These are phyloP conservation scores for Wallacemonas sp. DNA, from an alignment of 208 protist genomes.

Conservation along the genomic window DNA sequence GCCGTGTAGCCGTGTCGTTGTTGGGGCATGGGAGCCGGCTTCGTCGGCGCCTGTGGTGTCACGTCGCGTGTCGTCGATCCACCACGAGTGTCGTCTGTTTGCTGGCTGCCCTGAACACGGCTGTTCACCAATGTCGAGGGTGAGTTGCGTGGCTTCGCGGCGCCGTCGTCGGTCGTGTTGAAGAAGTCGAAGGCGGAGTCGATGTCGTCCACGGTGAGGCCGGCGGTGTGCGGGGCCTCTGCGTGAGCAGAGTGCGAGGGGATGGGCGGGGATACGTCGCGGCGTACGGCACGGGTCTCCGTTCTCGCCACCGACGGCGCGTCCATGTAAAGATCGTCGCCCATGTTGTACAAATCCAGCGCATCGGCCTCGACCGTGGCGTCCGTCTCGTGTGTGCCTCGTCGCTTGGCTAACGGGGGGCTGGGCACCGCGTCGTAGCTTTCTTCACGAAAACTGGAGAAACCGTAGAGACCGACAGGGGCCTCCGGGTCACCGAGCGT, in stretches of 20 bases:
- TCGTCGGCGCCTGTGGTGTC: too few species aligned
- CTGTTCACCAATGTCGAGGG: too few species aligned
- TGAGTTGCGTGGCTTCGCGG: background rate
- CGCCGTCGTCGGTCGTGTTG: background rate
- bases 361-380: background rate
- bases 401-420: background rate
- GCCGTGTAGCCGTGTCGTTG: background rate
- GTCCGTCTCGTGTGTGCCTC: background rate
- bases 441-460: background rate
- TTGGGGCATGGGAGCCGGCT: too few species aligned
- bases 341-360: slow-evolving; percentile 7
- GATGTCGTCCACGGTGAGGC: background rate
- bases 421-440: background rate
- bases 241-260: too few species aligned
- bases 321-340: background rate
- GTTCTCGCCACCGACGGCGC: too few species aligned
- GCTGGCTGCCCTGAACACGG: too few species aligned
- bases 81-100: too few species aligned
- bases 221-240: background rate
- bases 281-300: too few species aligned
- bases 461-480: slow-evolving; percentile 4
- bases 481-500: background rate
- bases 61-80: too few species aligned
- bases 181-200: background rate
- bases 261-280: too few species aligned